phyloP scores from a whole-genome alignment of 371 early-diverging fungal genomes.

The Mucor velutinosus region DNA sequence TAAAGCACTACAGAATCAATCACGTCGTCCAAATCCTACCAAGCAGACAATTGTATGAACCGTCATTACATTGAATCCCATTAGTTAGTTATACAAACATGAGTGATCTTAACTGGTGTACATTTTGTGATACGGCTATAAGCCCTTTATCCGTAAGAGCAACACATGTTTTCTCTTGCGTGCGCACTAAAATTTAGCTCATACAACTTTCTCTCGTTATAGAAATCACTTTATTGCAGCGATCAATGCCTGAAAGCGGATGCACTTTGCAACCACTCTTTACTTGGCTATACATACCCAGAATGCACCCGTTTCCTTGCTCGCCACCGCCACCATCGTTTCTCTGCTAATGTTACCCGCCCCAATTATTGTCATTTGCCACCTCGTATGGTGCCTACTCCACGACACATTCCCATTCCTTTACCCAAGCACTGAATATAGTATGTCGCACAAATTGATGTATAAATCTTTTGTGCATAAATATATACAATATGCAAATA shows the following conservation, averaged over 20 bases:
- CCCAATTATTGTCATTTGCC: neutral
- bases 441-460: neutral
- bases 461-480: neutral
- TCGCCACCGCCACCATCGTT: neutral
- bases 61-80: neutral
- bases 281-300: constrained; percentile 37
- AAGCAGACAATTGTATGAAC: neutral
- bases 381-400: neutral
- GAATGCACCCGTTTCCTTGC: constrained; percentile 38
- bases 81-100: constrained; percentile 4
- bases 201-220: neutral
- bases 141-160: constrained; percentile 39
- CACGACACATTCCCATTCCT: neutral
- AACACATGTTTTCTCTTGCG: neutral
- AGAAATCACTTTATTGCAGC: constrained; percentile 47
- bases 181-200: neutral
- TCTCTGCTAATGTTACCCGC: neutral
- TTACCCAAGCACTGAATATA: neutral
- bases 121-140: constrained; percentile 43
- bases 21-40: neutral
- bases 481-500: neutral
- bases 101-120: constrained; percentile 44
- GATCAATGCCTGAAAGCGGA: constrained; percentile 37
- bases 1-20: neutral
- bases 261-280: constrained; percentile 38